These are phyloP conservation scores for Helotiales sp. DNA, from an alignment of 2,329 filamentous ascomycete genomes.

Conservation along the genomic window DNA sequence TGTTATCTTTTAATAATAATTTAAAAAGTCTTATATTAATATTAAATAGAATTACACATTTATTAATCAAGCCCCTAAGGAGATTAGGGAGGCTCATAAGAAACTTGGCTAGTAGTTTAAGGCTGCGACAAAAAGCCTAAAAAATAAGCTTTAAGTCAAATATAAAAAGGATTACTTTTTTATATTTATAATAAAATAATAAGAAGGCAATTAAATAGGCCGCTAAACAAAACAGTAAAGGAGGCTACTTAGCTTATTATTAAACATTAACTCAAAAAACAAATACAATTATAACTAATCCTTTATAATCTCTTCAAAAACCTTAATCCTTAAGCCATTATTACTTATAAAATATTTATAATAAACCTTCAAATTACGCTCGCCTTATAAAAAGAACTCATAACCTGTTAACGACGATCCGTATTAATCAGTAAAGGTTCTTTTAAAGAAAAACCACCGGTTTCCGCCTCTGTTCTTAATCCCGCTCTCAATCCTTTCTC, in stretches of 20 bases:
- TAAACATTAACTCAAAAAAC: constrained; percentile 32
- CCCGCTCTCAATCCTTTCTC: constrained; percentile 16
- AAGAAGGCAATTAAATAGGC: no score
- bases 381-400: constrained; percentile 28
- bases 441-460: constrained; percentile 20
- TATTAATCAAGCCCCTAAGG: constrained; percentile 26
- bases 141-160: constrained; percentile 19
- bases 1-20: constrained; percentile 25
- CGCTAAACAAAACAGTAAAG: constrained; percentile 24
- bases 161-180: constrained; percentile 30
- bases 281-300: constrained; percentile 27
- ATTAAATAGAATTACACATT: constrained; percentile 33
- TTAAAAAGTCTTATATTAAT: constrained; percentile 17
- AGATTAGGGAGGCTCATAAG: constrained; percentile 17
- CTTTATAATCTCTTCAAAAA: constrained; percentile 33
- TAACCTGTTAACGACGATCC: constrained; percentile 21
- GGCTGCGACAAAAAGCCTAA: constrained; percentile 25
- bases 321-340: constrained; percentile 22
- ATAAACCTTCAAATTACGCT: constrained; percentile 33
- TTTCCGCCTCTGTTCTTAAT: constrained; percentile 6
- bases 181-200: constrained; percentile 32
- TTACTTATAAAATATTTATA: constrained; percentile 25
- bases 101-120: constrained; percentile 23
- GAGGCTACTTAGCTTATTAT: constrained; percentile 23
- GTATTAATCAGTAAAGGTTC: constrained; percentile 11